Percentiles rank a stretch among this genome's conserved stretches.
Evolutionary conservation across 768 basidiomycete species (phyloP).

Genomic region (Pulveroboletus sp.): DNA sequence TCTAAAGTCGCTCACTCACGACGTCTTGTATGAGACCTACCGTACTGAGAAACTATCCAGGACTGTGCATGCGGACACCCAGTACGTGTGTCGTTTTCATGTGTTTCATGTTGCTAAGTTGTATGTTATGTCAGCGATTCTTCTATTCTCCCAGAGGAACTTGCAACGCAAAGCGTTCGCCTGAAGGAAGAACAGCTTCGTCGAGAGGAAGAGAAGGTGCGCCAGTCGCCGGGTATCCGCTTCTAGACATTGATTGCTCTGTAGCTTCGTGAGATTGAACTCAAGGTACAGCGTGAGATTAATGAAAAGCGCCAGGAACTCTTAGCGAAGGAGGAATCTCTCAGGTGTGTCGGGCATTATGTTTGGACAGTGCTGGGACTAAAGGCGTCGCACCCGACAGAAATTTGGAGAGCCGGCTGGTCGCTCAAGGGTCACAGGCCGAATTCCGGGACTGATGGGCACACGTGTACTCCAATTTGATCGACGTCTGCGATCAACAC

Average conservation of each 20-base stretch:
- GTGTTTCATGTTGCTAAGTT: constrained; percentile 22
- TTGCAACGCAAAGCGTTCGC: constrained; percentile 93
- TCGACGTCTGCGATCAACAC: constrained; percentile 25
- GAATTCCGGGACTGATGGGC: constrained; percentile 66
- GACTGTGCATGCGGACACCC: constrained; percentile 76
- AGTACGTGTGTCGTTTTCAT: constrained; percentile 37
- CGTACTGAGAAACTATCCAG: constrained; percentile 96
- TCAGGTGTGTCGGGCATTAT: constrained; percentile 49
- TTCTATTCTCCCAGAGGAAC: constrained; percentile 91
- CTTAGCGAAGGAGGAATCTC: constrained; percentile 92
- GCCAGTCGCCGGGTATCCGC: constrained; percentile 2
- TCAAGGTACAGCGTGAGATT: constrained; percentile 97
- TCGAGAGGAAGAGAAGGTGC: constrained; percentile 91
- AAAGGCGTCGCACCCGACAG: constrained; percentile 33
- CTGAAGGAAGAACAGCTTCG: constrained; percentile 99
- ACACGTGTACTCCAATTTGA: constrained; percentile 18
- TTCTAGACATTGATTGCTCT: constrained; percentile 11
- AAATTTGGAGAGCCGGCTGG: constrained; percentile 86
- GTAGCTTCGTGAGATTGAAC: constrained; percentile 93
- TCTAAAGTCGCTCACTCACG: constrained; percentile 90
- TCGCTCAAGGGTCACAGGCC: constrained; percentile 78
- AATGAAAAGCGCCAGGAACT: constrained; percentile 96
- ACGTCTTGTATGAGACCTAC: constrained; percentile 93
- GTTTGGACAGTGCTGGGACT: not conserved
- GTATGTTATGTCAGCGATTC: constrained; percentile 52